Evolutionary conservation across 2,329 filamentous ascomycete species (phyloP).

Genomic region (Botrytis medusae): DNA sequence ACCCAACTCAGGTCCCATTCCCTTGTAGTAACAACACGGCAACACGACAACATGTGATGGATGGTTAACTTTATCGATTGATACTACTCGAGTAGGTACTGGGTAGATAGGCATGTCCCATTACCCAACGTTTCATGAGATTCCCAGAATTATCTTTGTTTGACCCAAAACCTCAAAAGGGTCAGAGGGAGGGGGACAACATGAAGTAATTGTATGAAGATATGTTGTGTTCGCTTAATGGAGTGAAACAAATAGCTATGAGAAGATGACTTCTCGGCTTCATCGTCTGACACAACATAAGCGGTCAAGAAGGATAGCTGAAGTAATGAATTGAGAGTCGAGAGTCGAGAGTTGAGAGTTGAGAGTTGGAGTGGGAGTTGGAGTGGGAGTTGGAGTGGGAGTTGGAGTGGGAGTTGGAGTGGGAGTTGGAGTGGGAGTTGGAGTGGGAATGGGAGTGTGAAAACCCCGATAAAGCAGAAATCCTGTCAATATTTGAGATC

Average conservation of each 20-base stretch:
- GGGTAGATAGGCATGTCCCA: not conserved
- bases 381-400: not conserved
- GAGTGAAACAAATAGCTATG: not conserved
- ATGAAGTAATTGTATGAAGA: not conserved
- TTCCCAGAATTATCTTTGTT: not conserved
- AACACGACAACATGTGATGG: conserved; percentile 2
- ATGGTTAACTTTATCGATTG: no score
- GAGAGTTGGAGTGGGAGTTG: not conserved
- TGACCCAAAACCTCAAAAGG: not conserved
- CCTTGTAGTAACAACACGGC: not conserved
- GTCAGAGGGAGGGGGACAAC: conserved; percentile 7
- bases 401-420: not conserved
- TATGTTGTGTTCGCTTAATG: conserved; percentile 3
- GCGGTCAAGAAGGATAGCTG: conserved; percentile 9
- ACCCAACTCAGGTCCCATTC: conserved; percentile 2
- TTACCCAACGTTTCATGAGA: not conserved
- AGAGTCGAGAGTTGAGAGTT: no score
- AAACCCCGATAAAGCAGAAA: not conserved
- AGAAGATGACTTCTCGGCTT: not conserved
- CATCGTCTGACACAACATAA: conserved; percentile 12
- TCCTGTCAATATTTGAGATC: not conserved
- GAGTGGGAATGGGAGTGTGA: not conserved
- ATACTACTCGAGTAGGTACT: not conserved
- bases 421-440: not conserved
- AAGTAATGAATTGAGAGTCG: not conserved